These are phyloP conservation scores for Neostapfia colusana DNA, from an alignment of 176 grass and related monocot species.

Conservation along the genomic window DNA sequence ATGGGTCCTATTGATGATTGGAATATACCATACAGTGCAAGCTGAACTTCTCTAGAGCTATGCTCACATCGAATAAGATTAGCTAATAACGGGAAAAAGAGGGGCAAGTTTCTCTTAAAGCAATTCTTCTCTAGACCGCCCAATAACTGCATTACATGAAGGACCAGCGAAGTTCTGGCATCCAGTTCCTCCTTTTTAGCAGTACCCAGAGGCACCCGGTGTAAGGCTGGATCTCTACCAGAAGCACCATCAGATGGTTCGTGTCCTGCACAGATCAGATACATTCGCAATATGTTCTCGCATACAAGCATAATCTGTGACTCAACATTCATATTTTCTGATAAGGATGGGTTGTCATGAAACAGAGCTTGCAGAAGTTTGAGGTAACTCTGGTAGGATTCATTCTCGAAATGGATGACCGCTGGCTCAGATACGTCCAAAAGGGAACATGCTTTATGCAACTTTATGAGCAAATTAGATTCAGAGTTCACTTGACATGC, in stretches of 20 bases:
- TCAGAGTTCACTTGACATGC: conserved; percentile 70
- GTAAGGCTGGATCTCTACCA: conserved; percentile 34
- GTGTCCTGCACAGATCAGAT: conserved; percentile 72
- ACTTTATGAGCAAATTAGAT: conserved; percentile 52
- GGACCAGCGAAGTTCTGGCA: conserved; percentile 67
- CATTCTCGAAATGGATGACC: conserved; percentile 87
- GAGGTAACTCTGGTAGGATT: conserved; percentile 80
- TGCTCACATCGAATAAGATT: conserved; percentile 91
- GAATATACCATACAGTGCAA: conserved; percentile 78
- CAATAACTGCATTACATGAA: conserved; percentile 73
- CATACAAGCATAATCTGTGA: conserved; percentile 63
- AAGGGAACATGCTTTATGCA: conserved; percentile 78
- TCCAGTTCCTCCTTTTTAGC: conserved; percentile 80
- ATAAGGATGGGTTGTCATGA: conserved; percentile 57
- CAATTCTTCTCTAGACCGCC: conserved; percentile 59
- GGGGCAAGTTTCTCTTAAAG: conserved; percentile 72
- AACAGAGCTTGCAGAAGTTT: conserved; percentile 83
- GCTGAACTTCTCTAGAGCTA: conserved; percentile 72
- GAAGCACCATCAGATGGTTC: conserved; percentile 42
- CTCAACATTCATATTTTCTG: conserved; percentile 66
- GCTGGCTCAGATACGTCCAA: conserved; percentile 82
- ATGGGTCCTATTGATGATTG: conserved; percentile 76
- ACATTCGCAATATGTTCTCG: conserved; percentile 69
- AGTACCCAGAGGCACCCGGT: conserved; percentile 52
- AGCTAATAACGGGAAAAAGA: conserved; percentile 76